phyloP scores from a whole-genome alignment of 805 yeast species.

The Metschnikowia anglica region DNA sequence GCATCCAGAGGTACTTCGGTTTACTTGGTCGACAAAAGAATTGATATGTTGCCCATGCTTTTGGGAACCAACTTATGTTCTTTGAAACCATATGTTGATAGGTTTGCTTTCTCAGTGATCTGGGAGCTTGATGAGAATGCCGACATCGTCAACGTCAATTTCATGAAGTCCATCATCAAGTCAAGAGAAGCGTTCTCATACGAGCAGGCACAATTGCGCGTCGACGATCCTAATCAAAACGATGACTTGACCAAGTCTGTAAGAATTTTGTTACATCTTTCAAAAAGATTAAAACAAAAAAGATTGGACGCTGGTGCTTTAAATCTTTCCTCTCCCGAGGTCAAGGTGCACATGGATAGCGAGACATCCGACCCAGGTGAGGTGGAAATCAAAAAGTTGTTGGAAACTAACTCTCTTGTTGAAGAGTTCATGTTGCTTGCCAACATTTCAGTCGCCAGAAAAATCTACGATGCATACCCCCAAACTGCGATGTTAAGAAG shows the following conservation, averaged over 20 bases:
- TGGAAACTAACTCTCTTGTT: conserved; percentile 92
- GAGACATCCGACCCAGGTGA: conserved; percentile 97
- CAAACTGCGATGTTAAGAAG: conserved; percentile 98
- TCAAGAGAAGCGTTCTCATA: conserved; percentile 95
- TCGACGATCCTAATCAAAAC: conserved; percentile 70
- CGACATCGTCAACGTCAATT: conserved; percentile 73
- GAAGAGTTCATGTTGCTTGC: conserved; percentile 99
- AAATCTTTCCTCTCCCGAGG: conserved; percentile 96
- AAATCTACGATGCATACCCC: conserved; percentile 89
- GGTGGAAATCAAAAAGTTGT: conserved; percentile 83
- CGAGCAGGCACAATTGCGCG: conserved; percentile 87
- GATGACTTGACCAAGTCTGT: conserved; percentile 90
- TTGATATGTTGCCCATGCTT: conserved; percentile 95
- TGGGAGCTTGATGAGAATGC: conserved; percentile 94
- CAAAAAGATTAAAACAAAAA: conserved; percentile 79
- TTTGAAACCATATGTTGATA: conserved; percentile 88
- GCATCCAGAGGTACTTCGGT: conserved; percentile 97
- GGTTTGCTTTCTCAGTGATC: conserved; percentile 91
- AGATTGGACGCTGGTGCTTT: conserved; percentile 94
- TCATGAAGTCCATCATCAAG: conserved; percentile 81
- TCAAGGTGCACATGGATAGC: conserved; percentile 93
- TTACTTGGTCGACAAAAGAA: conserved; percentile 94
- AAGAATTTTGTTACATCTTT: conserved; percentile 75
- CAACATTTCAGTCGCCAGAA: conserved; percentile 91
- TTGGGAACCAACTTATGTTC: conserved; percentile 96